phyloP scores from a whole-genome alignment of 78 protist genomes.

The Dictyostelium brefeldianum region DNA sequence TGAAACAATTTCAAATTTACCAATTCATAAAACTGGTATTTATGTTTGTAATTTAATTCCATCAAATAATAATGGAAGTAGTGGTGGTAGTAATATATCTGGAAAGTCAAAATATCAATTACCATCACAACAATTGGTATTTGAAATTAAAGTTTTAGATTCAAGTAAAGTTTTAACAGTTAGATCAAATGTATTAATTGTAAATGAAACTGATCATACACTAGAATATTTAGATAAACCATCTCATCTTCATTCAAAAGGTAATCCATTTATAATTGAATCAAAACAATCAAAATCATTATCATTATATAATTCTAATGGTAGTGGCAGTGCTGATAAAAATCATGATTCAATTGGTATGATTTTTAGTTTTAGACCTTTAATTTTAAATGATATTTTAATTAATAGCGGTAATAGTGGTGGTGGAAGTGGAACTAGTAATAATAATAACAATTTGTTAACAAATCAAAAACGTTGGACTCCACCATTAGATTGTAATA shows the following conservation, averaged over 20 bases:
- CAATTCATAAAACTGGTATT: slow-evolving; percentile 43
- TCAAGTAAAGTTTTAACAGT: slow-evolving; percentile 7
- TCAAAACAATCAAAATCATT: slow-evolving; percentile 54
- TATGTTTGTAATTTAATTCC: slow-evolving; percentile 6
- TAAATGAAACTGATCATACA: slow-evolving; percentile 35
- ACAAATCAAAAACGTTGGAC: slow-evolving; percentile 36
- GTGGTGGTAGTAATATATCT: not conserved
- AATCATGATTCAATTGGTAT: not conserved
- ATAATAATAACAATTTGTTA: not conserved
- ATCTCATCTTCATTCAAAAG: not conserved
- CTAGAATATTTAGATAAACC: slow-evolving; percentile 27
- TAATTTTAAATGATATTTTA: not conserved
- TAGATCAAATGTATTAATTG: slow-evolving; percentile 33
- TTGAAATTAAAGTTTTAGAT: slow-evolving; percentile 18
- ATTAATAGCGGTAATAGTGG: not conserved
- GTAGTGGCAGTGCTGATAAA: not conserved
- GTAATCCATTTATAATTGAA: not conserved
- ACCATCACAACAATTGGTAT: slow-evolving; percentile 23
- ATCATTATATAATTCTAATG: not conserved
- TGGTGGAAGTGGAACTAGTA: not conserved
- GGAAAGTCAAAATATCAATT: not conserved
- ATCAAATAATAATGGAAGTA: not conserved
- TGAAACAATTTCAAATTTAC: slow-evolving; percentile 31
- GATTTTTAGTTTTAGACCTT: slow-evolving; percentile 43
- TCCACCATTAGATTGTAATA: not conserved